A percentile compares a stretch with the other conserved stretches of the same genome.
Evolutionary conservation across 2,329 filamentous ascomycete species (phyloP).

Genomic region (Hymenoscyphus fructigenus): DNA sequence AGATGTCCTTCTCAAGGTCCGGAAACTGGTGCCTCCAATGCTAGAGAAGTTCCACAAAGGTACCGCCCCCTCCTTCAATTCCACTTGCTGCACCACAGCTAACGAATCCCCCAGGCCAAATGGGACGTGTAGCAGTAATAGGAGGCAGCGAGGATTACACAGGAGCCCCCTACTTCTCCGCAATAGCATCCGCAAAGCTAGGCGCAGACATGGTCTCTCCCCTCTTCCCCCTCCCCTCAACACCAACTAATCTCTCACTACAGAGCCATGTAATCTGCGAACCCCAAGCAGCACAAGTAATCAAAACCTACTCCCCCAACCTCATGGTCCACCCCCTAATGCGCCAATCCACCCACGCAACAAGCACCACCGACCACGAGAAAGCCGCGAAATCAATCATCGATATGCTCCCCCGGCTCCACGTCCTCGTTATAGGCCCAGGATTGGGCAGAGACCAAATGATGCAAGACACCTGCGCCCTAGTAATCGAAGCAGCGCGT

Average conservation of each 20-base stretch:
- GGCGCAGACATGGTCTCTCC: constrained; percentile 80
- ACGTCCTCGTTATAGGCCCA: constrained; percentile 90
- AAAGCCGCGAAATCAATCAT: constrained; percentile 68
- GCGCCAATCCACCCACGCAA: constrained; percentile 65
- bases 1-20: constrained; percentile 75
- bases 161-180: constrained; percentile 95
- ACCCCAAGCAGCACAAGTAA: constrained; percentile 78
- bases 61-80: constrained; percentile 37
- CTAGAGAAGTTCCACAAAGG: constrained; percentile 96
- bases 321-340: constrained; percentile 98
- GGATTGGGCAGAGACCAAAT: constrained; percentile 85
- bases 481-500: constrained; percentile 76
- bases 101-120: constrained; percentile 63
- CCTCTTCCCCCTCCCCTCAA: neutral
- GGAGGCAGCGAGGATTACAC: constrained; percentile 96
- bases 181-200: constrained; percentile 89
- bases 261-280: constrained; percentile 96
- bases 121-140: constrained; percentile 89
- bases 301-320: constrained; percentile 97
- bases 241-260: constrained; percentile 5
- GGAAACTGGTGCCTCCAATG: constrained; percentile 92
- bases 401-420: constrained; percentile 79
- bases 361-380: constrained; percentile 54
- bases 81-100: neutral
- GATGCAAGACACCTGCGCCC: constrained; percentile 83